Base-by-base conservation (phyloP, 176 grass and related monocot genomes). In the Zoysia pacifica region DNA sequence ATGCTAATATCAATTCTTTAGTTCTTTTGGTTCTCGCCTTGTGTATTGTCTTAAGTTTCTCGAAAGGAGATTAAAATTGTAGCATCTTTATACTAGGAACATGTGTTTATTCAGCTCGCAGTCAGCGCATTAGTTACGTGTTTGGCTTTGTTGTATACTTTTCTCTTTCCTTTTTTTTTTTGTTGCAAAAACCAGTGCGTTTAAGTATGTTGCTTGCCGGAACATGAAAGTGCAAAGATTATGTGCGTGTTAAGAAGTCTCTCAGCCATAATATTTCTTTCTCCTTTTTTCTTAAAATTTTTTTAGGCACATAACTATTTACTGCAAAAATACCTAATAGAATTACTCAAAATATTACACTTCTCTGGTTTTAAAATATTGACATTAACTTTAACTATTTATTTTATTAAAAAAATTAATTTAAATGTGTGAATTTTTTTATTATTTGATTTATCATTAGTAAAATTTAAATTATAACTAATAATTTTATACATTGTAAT, bases 1-100 rank as follows among this genome's bases (percentile, higher is more conserved):
- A 39, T 62, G 40, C 46, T 53, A 69, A 7, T 71, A 37, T 64
- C 64, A 40, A 63, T 75, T 79, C 3, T 43, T 88, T 80, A 80
- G 20, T 84, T 75, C 20, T 1, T 62, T 47, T 7, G 6, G 51
- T 40, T 62, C 15, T 67, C 14, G 2, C 16, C 8, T 2, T 0
- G 0, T 64, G 50, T 69, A 14, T 65, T 42, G 54, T 62, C 54
- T 12, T 7, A 46, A 54, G 54, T 5, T 81, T 46, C 67, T 44
- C 60, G 12, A 48, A 59, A 36, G 46, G 42, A 20, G 20, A 52
- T 47, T 7, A 9, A 28, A 69, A 20, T 11, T 58, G 35, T 70
- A 28, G 53, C 40, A 11, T 82, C 48, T 28, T 28, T 65, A 47
- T 74, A 19, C 13, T 53, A 62, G 1, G 2, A 69, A 62, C 20